Base-by-base conservation (phyloP, 2,329 filamentous ascomycete genomes). In the Aspergillus sp. region DNA sequence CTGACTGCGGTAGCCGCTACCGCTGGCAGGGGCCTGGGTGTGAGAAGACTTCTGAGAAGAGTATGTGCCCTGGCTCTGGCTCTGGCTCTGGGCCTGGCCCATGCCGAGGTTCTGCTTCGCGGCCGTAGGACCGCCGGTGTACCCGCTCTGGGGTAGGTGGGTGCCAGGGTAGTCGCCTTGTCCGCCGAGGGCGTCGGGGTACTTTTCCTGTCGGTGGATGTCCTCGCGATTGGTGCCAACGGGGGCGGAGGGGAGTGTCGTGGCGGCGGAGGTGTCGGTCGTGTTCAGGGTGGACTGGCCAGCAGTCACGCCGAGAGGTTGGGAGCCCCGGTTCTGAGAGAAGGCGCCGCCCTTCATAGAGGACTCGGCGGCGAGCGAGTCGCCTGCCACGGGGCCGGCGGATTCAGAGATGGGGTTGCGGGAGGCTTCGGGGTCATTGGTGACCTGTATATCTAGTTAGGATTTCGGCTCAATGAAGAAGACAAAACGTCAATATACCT, bases 301-400 rank as follows among this genome's bases (percentile, higher is more conserved):
- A 40, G 80, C 80, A 8, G 74, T 72, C 46, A 84, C 79, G 13
- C 71, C 67, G 30, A 75, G 73, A 5, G 76, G 76, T 38, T 77
- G 75, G 16, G 78, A 76, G 55, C 79, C 75, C 20, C 77, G 75
- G 71, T 89, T 88, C 51, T 79, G 68, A 38, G 79, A 74, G 62
- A 89, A 90, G 11, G 69, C 74, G 58, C 87, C 88, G 52, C 79
- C 79, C 19, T 75, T 60, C 44, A 77, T 73, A 53, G 83, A 72
- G 0, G 89, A 94, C 64, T 93, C 86, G 53, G 84, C 86, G 10
- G 90, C 90, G 4, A 95, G 83, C 6, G 88, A 93, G 71, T 87
- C 88, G 13, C 80, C 75, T 42, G 80, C 73, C 1, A 93, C 79
- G 22, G 77, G 63, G 48, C 90, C 90, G 4, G 86, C 75, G 13